Base-by-base conservation (phyloP, 108 stramenopile genomes). In the Pseudonitzschia pungens region DNA sequence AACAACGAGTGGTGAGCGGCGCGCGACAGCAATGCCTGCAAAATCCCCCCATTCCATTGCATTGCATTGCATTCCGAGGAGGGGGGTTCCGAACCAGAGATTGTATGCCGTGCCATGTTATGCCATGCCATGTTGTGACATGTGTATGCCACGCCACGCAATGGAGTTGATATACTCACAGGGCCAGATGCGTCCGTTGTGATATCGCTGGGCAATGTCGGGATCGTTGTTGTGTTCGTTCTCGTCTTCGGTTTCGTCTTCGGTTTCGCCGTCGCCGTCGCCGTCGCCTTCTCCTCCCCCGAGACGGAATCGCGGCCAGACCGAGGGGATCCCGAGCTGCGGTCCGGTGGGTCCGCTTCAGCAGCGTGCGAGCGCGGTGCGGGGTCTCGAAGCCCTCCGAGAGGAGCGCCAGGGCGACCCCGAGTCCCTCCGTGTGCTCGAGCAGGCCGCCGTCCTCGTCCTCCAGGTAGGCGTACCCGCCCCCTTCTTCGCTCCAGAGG, bases 131-230 rank as follows among this genome's bases (percentile, higher is more conserved):
- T n/a, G n/a, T n/a, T n/a, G n/a, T n/a, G n/a, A n/a, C n/a, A n/a
- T n/a, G n/a, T n/a, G n/a, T n/a, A n/a, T n/a, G n/a, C n/a, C n/a
- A n/a, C n/a, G n/a, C n/a, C n/a, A n/a, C n/a, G n/a, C n/a, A n/a
- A n/a, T n/a, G n/a, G n/a, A n/a, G n/a, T n/a, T n/a, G n/a, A n/a
- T n/a, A 51, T 5, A 55, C 54, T 55, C 54, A 55, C 54, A 81
- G 16, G 80, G 80, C 80, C 80, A 81, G 16, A 81, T 41, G 27
- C 73, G 66, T n/a, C 81, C 77, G 66, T 83, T 83, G 67, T 83
- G 75, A 60, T 83, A 76, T 33, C 52, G 45, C 24, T 58, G 40
- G 7, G 76, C 33, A 22, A 69, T 63, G 57, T 69, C 41, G n/a
- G n/a, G n/a, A n/a, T n/a, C n/a, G n/a, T n/a, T n/a, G n/a, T n/a